Evolutionary conservation across 2,329 filamentous ascomycete species (phyloP).

Genomic region (Aureobasidium subglaciale): DNA sequence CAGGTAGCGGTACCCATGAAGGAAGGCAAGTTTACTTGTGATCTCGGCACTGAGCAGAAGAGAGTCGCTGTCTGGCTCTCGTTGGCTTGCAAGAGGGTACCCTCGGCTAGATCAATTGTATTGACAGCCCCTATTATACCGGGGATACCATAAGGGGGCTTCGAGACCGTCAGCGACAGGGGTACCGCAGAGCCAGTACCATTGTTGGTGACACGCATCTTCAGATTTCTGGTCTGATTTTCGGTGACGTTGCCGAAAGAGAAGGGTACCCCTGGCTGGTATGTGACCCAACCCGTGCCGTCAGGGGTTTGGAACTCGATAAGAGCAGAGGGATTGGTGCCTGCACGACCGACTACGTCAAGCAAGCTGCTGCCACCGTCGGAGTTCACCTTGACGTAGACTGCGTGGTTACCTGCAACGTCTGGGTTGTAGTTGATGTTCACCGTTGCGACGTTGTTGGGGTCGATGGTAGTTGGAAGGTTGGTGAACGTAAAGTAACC

Average conservation of each 20-base stretch:
- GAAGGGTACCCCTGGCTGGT: slow-evolving; percentile 39
- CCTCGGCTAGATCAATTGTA: slow-evolving; percentile 52
- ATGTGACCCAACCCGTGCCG: slow-evolving; percentile 45
- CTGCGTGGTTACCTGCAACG: slow-evolving; percentile 41
- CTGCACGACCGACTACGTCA: slow-evolving; percentile 44
- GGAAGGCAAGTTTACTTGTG: slow-evolving; percentile 49
- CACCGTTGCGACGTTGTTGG: slow-evolving; percentile 35
- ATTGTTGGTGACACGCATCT: slow-evolving; percentile 49
- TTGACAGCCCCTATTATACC: slow-evolving; percentile 50
- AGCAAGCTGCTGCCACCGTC: slow-evolving; percentile 47
- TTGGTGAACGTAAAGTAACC: slow-evolving; percentile 45
- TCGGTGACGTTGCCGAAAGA: slow-evolving; percentile 51
- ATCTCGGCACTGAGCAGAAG: slow-evolving; percentile 47
- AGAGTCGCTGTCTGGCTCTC: slow-evolving; percentile 47
- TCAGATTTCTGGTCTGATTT: slow-evolving; percentile 42
- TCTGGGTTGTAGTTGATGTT: slow-evolving; percentile 44
- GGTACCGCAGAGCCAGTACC: slow-evolving; percentile 42
- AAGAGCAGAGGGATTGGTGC: slow-evolving; percentile 42
- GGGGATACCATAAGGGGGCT: slow-evolving; percentile 51
- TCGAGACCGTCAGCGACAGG: slow-evolving; percentile 53
- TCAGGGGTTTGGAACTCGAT: slow-evolving; percentile 51
- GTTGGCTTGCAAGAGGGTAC: slow-evolving; percentile 44
- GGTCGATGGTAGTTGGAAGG: slow-evolving; percentile 40
- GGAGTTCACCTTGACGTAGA: slow-evolving; percentile 43
- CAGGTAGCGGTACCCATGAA: slow-evolving; percentile 45